A percentile compares a stretch with the other conserved stretches of the same genome.
phyloP scores from a whole-genome alignment of 2,329 filamentous ascomycete species.

The Fusarium sp. region DNA sequence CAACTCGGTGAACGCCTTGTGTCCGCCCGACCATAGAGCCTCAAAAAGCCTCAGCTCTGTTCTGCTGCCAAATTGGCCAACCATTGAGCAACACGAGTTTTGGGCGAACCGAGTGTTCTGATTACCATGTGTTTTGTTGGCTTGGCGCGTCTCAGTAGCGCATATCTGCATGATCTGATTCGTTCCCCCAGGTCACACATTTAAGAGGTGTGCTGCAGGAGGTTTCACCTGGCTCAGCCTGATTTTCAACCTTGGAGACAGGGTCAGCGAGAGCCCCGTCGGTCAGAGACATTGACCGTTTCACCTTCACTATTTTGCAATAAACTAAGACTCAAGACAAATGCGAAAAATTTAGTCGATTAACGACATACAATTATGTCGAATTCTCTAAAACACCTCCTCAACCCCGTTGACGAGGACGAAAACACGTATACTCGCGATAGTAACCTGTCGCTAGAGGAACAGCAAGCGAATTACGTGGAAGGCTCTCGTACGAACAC shows the following conservation, averaged over 20 bases:
- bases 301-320: neutral
- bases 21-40: neutral
- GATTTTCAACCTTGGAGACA: neutral
- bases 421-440: accelerated
- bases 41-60: conserved; percentile 1
- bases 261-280: neutral
- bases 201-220: conserved; percentile 1
- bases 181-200: neutral
- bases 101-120: conserved; percentile 8
- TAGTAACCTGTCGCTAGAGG: accelerated
- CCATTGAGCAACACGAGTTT: neutral
- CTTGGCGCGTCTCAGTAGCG: neutral
- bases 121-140: neutral
- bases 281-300: too few relatives aligned
- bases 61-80: conserved; percentile 6
- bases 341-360: too few relatives aligned
- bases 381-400: neutral
- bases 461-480: neutral
- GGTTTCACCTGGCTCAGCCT: conserved; percentile 9
- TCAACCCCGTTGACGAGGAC: neutral
- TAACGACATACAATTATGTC: neutral
- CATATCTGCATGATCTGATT: neutral
- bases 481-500: accelerated
- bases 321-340: too few relatives aligned
- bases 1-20: neutral